Base-by-base conservation (phyloP, 2,329 filamentous ascomycete species). In the Akanthomyces muscarius region DNA sequence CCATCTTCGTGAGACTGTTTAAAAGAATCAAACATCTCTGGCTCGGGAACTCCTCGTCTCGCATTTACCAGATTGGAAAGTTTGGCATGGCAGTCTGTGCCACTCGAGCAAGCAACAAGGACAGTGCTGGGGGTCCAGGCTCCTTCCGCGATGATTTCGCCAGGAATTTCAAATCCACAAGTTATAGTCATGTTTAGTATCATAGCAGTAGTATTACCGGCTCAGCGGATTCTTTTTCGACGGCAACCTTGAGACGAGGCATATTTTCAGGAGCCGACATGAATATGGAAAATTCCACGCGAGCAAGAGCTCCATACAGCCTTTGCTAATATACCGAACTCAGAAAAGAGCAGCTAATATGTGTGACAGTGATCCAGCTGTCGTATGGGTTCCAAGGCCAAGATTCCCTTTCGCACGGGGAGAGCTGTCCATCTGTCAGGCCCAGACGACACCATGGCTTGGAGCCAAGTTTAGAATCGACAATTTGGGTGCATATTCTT, bases 371-470 rank as follows among this genome's bases (percentile, higher is more conserved):
- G 7, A 47, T 23, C 2, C 44, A 11, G n/a, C n/a, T 5, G n/a
- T 23, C n/a, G 44, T 47, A 21, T 23, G 1, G 23, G n/a, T 23
- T 4, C 44, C 44, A 8, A 14, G 44, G n/a, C n/a, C n/a, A n/a
- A 47, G n/a, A 8, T 23, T 23, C n/a, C 8, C n/a, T 23, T 47
- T 47, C n/a, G n/a, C 44, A 14, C 42, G 13, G 42, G 8, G n/a
- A 47, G 44, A 47, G 44, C 44, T 25, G 44, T 47, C 11, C 21
- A 18, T 45, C n/a, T 45, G 42, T 21, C 42, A 16, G 21, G 21
- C 21, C 21, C 21, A 4, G 64, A 57, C 5, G 21, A 72, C 48
- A 45, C 42, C 11, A 21, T 45, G 16, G 42, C 16, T 21, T 45
- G 42, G 16, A 45, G 28, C 21, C 42, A 45, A 21, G 21, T 45